These are phyloP conservation scores for Cyclotella choctawhatcheeana DNA, from an alignment of 108 stramenopile genomes.

Conservation along the genomic window DNA sequence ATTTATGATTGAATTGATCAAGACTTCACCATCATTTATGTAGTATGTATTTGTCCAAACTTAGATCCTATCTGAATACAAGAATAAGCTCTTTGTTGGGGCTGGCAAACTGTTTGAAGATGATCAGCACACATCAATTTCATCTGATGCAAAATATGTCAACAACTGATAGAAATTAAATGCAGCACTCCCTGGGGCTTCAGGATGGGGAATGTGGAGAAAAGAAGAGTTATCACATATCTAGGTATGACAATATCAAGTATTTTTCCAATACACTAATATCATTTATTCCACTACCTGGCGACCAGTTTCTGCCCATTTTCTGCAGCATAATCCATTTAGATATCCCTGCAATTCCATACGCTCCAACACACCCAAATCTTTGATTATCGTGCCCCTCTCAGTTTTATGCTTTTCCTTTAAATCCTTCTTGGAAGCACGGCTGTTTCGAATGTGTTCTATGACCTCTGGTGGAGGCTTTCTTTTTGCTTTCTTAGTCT, in stretches of 20 bases:
- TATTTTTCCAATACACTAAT: slow-evolving; percentile 66
- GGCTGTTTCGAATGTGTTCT: slow-evolving; percentile 45
- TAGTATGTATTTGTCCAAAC: no score
- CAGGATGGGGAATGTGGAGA: slow-evolving; percentile 90
- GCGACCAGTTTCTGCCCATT: slow-evolving; percentile 39
- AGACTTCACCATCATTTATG: no score
- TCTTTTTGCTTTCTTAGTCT: slow-evolving; percentile 24
- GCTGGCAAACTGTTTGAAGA: no score
- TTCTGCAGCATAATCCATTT: slow-evolving; percentile 18
- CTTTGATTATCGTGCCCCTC: slow-evolving; percentile 26
- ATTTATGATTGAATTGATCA: no score
- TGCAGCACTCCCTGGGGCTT: slow-evolving; percentile 90
- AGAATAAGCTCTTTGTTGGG: no score
- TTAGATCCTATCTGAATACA: no score
- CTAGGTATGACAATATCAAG: slow-evolving; percentile 76
- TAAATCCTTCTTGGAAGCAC: slow-evolving; percentile 31
- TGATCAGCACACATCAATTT: slow-evolving; percentile 3
- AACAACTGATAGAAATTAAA: slow-evolving; percentile 87
- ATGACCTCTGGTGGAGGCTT: slow-evolving; percentile 48
- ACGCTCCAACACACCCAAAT: slow-evolving; percentile 19
- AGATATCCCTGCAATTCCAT: slow-evolving; percentile 35
- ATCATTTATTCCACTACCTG: background rate
- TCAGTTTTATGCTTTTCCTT: slow-evolving; percentile 34
- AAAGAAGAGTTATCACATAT: slow-evolving; percentile 73
- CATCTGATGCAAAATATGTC: slow-evolving; percentile 7